phyloP scores from a whole-genome alignment of 257 asterid species.

The Penstemon newberryi region DNA sequence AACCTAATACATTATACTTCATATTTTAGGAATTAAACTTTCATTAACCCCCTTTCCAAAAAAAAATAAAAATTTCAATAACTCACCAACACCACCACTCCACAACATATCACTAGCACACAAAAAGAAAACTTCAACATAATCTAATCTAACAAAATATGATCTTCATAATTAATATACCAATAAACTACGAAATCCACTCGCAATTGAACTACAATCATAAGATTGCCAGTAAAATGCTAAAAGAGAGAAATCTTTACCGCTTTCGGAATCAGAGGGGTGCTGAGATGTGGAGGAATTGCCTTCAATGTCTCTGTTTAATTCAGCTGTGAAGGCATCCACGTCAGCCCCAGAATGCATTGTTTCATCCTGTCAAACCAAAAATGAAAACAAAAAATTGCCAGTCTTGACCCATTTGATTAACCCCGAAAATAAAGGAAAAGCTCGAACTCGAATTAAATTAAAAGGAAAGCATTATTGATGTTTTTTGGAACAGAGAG shows the following conservation, averaged over 20 bases:
- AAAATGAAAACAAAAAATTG: not conserved
- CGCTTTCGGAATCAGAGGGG: constrained; percentile 52
- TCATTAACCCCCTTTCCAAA: no score
- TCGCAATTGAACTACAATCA: not conserved
- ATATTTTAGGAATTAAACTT: no score
- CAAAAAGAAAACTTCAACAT: constrained; percentile 1
- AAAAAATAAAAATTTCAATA: no score
- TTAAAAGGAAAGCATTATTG: no score
- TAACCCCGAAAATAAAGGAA: no score
- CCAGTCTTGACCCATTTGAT: no score
- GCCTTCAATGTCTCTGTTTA: constrained; percentile 89
- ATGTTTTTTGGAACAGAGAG: not conserved
- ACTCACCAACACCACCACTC: no score
- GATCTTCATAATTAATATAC: not conserved
- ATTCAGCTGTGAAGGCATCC: constrained; percentile 91
- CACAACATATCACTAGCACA: not conserved
- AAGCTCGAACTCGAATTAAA: no score
- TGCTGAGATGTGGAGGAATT: constrained; percentile 51
- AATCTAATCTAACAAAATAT: not conserved
- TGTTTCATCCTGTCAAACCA: constrained; percentile 65
- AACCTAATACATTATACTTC: no score
- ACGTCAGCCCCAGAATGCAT: constrained; percentile 99
- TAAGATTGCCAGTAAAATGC: not conserved
- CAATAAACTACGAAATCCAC: not conserved
- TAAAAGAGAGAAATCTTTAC: constrained; percentile 27